Evolutionary conservation across 2,329 filamentous ascomycete genomes (phyloP).

Genomic region (Diplocarpon rosae): DNA sequence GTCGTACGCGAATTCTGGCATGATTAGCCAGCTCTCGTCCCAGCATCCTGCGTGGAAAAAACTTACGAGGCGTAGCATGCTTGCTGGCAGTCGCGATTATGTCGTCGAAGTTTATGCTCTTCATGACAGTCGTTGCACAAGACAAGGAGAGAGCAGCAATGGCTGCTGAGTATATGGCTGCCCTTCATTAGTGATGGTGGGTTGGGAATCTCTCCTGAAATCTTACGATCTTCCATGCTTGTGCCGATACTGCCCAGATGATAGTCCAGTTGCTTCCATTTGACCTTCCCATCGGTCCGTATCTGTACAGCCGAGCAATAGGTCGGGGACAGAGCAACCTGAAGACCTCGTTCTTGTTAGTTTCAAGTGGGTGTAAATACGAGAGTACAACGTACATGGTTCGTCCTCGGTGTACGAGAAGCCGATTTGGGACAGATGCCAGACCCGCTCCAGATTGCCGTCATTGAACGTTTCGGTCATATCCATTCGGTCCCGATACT

Average conservation of each 20-base stretch:
- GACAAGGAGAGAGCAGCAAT: constrained; percentile 49
- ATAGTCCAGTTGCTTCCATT: constrained; percentile 47
- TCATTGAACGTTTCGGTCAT: constrained; percentile 59
- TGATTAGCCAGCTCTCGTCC: constrained; percentile 2
- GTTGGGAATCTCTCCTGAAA: not conserved
- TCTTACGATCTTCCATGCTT: constrained; percentile 38
- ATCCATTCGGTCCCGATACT: constrained; percentile 66
- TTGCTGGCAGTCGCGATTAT: constrained; percentile 52
- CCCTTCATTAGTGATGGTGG: constrained; percentile 13
- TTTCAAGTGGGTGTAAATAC: not conserved
- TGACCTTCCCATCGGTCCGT: constrained; percentile 45
- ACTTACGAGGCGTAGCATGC: constrained; percentile 23
- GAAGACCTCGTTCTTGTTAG: constrained; percentile 35
- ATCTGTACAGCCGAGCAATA: constrained; percentile 47
- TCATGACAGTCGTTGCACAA: constrained; percentile 37
- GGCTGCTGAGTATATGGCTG: constrained; percentile 45
- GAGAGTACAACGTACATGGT: constrained; percentile 40
- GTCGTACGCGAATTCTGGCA: constrained; percentile 45
- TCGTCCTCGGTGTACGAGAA: constrained; percentile 59
- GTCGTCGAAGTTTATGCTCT: constrained; percentile 51
- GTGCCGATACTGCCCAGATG: constrained; percentile 37
- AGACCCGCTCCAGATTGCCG: constrained; percentile 52
- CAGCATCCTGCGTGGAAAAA: not conserved
- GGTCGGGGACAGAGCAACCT: constrained; percentile 51
- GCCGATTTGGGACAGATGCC: constrained; percentile 63